Conservation (phyloP, 306 rosid genomes). For the Cotoneaster glaucophyllus region DNA sequence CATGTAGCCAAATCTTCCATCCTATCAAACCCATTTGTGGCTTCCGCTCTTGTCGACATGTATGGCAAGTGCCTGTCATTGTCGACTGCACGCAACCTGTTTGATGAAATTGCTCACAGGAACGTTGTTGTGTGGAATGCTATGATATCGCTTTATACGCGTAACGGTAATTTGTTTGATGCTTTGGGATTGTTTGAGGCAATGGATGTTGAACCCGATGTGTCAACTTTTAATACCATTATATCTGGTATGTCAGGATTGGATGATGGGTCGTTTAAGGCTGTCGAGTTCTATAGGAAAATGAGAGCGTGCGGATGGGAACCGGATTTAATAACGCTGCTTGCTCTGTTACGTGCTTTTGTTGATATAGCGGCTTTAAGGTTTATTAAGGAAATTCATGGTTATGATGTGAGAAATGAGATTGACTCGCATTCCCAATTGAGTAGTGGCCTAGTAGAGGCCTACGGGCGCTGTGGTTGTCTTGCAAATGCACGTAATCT, state of each 20-base stretch:
- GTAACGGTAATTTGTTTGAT: conserved; percentile 9
- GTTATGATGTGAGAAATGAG: conserved; percentile 45
- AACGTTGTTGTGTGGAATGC: conserved; percentile 66
- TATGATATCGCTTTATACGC: conserved; percentile 47
- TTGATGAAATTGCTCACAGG: conserved; percentile 50
- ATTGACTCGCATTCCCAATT: conserved; percentile 43
- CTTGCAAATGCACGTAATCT: conserved; percentile 27
- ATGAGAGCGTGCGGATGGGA: conserved; percentile 34
- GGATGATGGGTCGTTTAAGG: conserved; percentile 35
- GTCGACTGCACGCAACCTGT: conserved; percentile 42
- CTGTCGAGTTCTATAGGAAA: conserved; percentile 40
- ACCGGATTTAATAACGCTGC: conserved; percentile 53
- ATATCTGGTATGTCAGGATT: conserved; percentile 39
- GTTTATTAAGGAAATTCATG: conserved; percentile 65
- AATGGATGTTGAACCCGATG: conserved; percentile 49
- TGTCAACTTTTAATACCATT: conserved; percentile 50
- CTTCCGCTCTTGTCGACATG: conserved; percentile 44
- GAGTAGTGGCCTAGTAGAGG: conserved; percentile 62
- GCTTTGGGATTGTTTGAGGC: conserved; percentile 41
- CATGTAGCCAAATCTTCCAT: conserved; percentile 46
- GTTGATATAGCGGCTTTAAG: conserved; percentile 42
- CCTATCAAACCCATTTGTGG: conserved; percentile 46
- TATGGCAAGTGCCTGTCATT: conserved; percentile 56
- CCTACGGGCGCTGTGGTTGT: conserved; percentile 70
- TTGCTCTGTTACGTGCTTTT: conserved; percentile 57